These are phyloP conservation scores for Fusarium drepaniforme DNA, from an alignment of 2,329 filamentous ascomycete genomes.

Conservation along the genomic window DNA sequence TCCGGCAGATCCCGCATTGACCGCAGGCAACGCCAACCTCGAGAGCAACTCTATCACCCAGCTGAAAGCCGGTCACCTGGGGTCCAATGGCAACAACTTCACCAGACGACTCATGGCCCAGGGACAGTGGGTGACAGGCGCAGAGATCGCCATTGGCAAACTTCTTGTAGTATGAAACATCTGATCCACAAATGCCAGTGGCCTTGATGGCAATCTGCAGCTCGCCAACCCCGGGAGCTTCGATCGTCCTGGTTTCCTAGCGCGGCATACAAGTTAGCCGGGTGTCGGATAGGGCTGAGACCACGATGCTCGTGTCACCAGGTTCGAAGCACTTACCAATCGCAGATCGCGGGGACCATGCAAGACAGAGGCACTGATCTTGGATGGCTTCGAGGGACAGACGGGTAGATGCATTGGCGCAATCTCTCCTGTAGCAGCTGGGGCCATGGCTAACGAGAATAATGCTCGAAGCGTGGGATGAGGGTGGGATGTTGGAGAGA, in stretches of 20 bases:
- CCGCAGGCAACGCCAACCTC: constrained; percentile 69
- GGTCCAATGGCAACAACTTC: constrained; percentile 68
- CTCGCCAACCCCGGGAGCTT: constrained; percentile 62
- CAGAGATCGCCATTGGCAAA: constrained; percentile 79
- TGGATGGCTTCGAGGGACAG: constrained; percentile 55
- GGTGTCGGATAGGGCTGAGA: constrained; percentile 41
- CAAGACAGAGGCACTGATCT: constrained; percentile 66
- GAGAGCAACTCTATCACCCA: constrained; percentile 70
- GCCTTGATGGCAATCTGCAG: constrained; percentile 74
- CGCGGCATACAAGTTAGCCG: constrained; percentile 26
- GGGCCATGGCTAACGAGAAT: constrained; percentile 57
- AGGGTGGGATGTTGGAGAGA: constrained; percentile 57
- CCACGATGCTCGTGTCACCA: constrained; percentile 10
- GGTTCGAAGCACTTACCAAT: constrained; percentile 59
- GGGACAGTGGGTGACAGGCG: constrained; percentile 72
- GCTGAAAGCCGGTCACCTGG: constrained; percentile 62
- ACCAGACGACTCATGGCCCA: constrained; percentile 73
- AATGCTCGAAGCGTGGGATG: constrained; percentile 69
- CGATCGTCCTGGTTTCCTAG: constrained; percentile 64
- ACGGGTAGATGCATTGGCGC: constrained; percentile 59
- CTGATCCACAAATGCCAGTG: constrained; percentile 78
- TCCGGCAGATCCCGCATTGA: constrained; percentile 62
- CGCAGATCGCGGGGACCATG: constrained; percentile 69
- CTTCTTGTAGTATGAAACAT: constrained; percentile 79
- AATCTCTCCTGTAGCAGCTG: constrained; percentile 60